Percentiles rank a stretch among this genome's conserved stretches.
Conservation (phyloP, 1,284 basidiomycete species). For the Trichosporon sp. region DNA sequence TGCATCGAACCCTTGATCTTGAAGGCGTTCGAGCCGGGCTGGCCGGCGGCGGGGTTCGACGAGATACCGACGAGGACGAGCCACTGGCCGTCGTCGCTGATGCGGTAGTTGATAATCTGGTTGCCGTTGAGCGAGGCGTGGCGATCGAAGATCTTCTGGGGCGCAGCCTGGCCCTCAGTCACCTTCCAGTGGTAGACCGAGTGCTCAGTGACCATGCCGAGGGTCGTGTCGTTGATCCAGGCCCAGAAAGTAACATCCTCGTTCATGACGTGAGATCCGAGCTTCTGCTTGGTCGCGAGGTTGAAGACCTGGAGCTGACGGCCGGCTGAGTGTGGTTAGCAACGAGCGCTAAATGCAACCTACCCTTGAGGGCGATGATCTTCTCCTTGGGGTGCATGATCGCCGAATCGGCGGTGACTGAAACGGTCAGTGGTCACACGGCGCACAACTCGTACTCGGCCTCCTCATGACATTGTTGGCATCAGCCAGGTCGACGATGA, state of each 20-base stretch:
- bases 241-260: slow-evolving; percentile 99
- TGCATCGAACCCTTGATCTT: slow-evolving; percentile 98
- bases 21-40: slow-evolving; percentile 81
- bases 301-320: slow-evolving; percentile 98
- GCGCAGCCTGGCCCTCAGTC: slow-evolving; percentile 52
- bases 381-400: slow-evolving; percentile 99
- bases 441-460: slow-evolving; percentile 63
- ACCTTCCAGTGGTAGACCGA: slow-evolving; percentile 93
- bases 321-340: slow-evolving; percentile 64
- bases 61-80: slow-evolving; percentile 94
- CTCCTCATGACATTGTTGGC: slow-evolving; percentile 94
- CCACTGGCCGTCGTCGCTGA: slow-evolving; percentile 94
- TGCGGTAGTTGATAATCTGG: slow-evolving; percentile 98
- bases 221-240: slow-evolving; percentile 87
- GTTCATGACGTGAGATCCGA: slow-evolving; percentile 91
- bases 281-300: slow-evolving; percentile 94
- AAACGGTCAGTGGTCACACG: background rate
- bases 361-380: slow-evolving; percentile 93
- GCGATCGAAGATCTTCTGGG: slow-evolving; percentile 78
- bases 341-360: slow-evolving; percentile 43
- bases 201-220: slow-evolving; percentile 94
- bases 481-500: slow-evolving; percentile 93
- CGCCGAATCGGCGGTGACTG: slow-evolving; percentile 89
- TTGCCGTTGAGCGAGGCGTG: slow-evolving; percentile 90
- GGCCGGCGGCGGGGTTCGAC: slow-evolving; percentile 74